A percentile compares a stretch with the other conserved stretches of the same genome.
These are phyloP conservation scores for Chrysanthemum lavandulifolium DNA, from an alignment of 129 eudicot genomes.

Conservation along the genomic window DNA sequence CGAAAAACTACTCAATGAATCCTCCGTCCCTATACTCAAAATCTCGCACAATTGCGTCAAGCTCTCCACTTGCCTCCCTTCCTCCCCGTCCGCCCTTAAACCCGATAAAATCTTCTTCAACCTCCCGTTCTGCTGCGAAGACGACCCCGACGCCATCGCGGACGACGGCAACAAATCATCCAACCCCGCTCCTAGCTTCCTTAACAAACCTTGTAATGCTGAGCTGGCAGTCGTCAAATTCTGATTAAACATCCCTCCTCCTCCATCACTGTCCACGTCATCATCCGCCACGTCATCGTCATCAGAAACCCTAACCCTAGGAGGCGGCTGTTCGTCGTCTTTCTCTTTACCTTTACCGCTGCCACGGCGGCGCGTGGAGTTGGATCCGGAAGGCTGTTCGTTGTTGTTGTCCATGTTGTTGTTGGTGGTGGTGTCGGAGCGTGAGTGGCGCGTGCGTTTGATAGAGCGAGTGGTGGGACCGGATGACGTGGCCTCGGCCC, in stretches of 20 bases:
- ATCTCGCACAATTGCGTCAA: slow-evolving; percentile 85
- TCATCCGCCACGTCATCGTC: slow-evolving; percentile 49
- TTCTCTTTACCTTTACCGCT: slow-evolving; percentile 88
- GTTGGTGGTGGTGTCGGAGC: background rate
- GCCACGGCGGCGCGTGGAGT: slow-evolving; percentile 56
- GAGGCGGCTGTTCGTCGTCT: slow-evolving; percentile 38
- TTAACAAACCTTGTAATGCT: slow-evolving; percentile 81
- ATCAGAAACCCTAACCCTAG: slow-evolving; percentile 47
- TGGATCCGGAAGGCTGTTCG: background rate
- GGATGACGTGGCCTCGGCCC: slow-evolving; percentile 99
- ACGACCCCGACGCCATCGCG: slow-evolving; percentile 81
- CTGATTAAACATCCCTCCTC: slow-evolving; percentile 68
- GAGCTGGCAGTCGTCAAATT: slow-evolving; percentile 84
- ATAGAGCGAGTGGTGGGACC: slow-evolving; percentile 79
- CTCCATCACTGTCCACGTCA: slow-evolving; percentile 62
- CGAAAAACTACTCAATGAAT: slow-evolving; percentile 74
- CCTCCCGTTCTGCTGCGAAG: slow-evolving; percentile 86
- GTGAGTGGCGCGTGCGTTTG: slow-evolving; percentile 77
- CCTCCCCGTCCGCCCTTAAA: slow-evolving; percentile 93
- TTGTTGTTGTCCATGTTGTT: slow-evolving; percentile 43
- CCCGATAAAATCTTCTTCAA: slow-evolving; percentile 82
- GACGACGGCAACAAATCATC: slow-evolving; percentile 92
- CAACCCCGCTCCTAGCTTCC: slow-evolving; percentile 90
- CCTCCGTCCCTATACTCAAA: slow-evolving; percentile 92
- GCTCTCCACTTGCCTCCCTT: slow-evolving; percentile 89